A percentile compares a stretch with the other conserved stretches of the same genome.
Evolutionary conservation across 2,329 filamentous ascomycete genomes (phyloP).

Genomic region (Dothideomycetes sp.): DNA sequence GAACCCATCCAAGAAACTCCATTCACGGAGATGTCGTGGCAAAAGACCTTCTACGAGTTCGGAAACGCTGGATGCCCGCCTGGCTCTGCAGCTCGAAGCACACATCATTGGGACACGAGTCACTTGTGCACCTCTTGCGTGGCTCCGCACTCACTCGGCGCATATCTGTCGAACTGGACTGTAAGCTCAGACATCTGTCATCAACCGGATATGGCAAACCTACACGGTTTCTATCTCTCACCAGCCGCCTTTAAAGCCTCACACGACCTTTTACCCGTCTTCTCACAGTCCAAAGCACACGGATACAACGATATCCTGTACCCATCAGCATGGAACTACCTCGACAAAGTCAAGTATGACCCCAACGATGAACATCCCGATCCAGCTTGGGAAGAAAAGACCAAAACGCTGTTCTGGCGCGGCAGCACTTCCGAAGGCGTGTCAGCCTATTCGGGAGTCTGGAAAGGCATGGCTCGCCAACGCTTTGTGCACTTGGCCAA

Average conservation of each 20-base stretch:
- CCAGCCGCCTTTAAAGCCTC: constrained; percentile 54
- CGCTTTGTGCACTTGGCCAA: constrained; percentile 63
- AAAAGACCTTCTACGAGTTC: constrained; percentile 33
- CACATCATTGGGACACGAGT: constrained; percentile 54
- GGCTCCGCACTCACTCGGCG: constrained; percentile 54
- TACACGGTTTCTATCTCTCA: constrained; percentile 65
- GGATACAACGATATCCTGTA: constrained; percentile 71
- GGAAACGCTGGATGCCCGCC: constrained; percentile 51
- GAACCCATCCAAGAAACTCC: constrained; percentile 15
- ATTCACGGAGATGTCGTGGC: constrained; percentile 28
- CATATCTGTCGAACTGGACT: constrained; percentile 59
- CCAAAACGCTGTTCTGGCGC: constrained; percentile 63
- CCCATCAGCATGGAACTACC: constrained; percentile 55
- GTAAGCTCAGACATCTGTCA: constrained; percentile 59
- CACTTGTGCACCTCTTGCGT: constrained; percentile 57
- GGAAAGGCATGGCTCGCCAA: constrained; percentile 59
- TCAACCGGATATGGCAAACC: constrained; percentile 63
- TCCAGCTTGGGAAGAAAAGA: constrained; percentile 50
- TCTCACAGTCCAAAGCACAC: constrained; percentile 63
- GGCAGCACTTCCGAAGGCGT: constrained; percentile 54
- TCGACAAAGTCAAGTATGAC: constrained; percentile 46
- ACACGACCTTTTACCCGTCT: constrained; percentile 60
- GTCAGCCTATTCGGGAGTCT: constrained; percentile 43
- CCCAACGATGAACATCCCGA: constrained; percentile 46
- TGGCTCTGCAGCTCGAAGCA: constrained; percentile 49